Percentiles rank a stretch among this genome's conserved stretches.
Conservation (phyloP, 331 rosid genomes). For the Arachis monticola region DNA sequence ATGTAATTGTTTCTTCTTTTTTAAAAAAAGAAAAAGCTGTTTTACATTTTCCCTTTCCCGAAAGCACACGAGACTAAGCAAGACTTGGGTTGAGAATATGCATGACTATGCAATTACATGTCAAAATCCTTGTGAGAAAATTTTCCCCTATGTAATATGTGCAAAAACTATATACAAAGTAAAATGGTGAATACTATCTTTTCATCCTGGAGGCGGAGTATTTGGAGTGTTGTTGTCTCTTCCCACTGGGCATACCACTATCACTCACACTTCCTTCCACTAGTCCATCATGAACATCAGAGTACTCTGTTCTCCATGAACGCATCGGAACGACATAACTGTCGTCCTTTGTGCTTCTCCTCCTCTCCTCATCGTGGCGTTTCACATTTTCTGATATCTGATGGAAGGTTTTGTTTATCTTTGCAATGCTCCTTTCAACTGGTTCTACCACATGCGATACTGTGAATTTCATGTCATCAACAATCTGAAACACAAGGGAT, state of each 20-base stretch:
- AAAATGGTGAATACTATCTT: conserved; percentile 45
- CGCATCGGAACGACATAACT: conserved; percentile 71
- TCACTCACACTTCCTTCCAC: conserved; percentile 90
- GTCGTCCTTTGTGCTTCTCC: conserved; percentile 79
- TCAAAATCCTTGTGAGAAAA: conserved; percentile 22
- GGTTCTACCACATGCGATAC: conserved; percentile 96
- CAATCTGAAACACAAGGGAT: conserved; percentile 63
- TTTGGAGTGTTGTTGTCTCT: conserved; percentile 65
- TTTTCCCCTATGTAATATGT: conserved; percentile 11
- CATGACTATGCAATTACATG: conserved; percentile 4
- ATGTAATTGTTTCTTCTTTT: background rate
- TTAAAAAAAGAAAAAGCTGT: background rate
- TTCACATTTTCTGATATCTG: conserved; percentile 93
- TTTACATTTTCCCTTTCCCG: background rate
- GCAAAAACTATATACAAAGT: conserved; percentile 31
- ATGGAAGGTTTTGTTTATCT: conserved; percentile 76
- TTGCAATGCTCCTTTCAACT: conserved; percentile 91
- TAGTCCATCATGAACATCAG: conserved; percentile 63
- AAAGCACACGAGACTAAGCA: conserved; percentile 11
- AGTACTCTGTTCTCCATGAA: conserved; percentile 71
- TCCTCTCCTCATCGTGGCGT: conserved; percentile 78
- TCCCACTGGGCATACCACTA: conserved; percentile 65
- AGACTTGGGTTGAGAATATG: background rate
- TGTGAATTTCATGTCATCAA: conserved; percentile 96
- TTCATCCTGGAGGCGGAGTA: conserved; percentile 51